Percentiles rank a stretch among this genome's conserved stretches.
Evolutionary conservation across 2,329 filamentous ascomycete species (phyloP).

Genomic region (Claviceps sp.): DNA sequence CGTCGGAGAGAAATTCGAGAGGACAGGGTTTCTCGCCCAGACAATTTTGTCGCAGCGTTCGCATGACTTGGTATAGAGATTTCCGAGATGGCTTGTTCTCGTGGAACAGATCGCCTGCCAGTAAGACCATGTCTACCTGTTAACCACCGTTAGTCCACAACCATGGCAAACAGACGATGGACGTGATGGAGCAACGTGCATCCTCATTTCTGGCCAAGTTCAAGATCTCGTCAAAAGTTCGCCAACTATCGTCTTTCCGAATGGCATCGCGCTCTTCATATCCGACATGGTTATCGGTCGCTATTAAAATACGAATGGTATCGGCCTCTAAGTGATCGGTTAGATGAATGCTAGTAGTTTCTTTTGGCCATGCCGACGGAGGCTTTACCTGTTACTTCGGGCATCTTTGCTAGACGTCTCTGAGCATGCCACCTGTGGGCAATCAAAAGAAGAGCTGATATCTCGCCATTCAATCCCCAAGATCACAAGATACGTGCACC

Average conservation of each 20-base stretch:
- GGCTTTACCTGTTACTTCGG: constrained; percentile 4
- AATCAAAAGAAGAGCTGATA: not conserved
- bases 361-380: too few relatives aligned
- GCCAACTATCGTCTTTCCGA: constrained; percentile 95
- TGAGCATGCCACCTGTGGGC: not conserved
- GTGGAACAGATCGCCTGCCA: constrained; percentile 92
- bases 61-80: constrained; percentile 95
- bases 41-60: constrained; percentile 83
- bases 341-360: not conserved
- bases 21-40: constrained; percentile 92
- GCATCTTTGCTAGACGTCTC: not conserved
- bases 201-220: constrained; percentile 72
- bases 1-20: constrained; percentile 87
- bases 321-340: constrained; percentile 40
- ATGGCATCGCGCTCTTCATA: constrained; percentile 88
- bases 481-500: too few relatives aligned
- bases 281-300: constrained; percentile 96
- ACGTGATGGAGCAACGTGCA: constrained; percentile 27
- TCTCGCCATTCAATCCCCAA: not conserved
- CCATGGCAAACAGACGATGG: not conserved
- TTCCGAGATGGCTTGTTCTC: constrained; percentile 96
- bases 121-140: constrained; percentile 85
- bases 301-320: constrained; percentile 85
- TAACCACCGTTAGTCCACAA: not conserved
- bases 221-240: constrained; percentile 91